Evolutionary conservation across 805 yeast species (phyloP).

Genomic region (Candida manassasensis): DNA sequence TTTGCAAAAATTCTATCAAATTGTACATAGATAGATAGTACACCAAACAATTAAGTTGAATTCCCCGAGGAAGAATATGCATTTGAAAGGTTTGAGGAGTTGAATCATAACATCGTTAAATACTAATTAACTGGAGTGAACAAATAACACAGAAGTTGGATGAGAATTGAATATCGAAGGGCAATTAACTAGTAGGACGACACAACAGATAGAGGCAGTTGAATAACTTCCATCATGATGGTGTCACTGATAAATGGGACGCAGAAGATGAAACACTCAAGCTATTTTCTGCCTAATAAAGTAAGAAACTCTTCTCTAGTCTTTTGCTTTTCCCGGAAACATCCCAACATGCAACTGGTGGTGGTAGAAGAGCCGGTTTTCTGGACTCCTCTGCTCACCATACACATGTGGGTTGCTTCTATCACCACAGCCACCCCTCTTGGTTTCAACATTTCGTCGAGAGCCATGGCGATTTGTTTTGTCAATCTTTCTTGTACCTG

Average conservation of each 20-base stretch:
- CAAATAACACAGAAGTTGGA: background rate
- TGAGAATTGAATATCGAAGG: background rate
- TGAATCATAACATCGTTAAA: constrained; percentile 29
- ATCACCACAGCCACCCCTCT: constrained; percentile 98
- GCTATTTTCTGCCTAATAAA: constrained; percentile 57
- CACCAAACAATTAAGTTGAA: background rate
- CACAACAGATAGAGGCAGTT: constrained; percentile 32
- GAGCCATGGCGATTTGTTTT: constrained; percentile 95
- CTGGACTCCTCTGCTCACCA: constrained; percentile 97
- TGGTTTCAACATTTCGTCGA: constrained; percentile 85
- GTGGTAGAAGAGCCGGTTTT: constrained; percentile 91
- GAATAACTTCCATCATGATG: constrained; percentile 18
- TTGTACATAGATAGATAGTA: constrained; percentile 1
- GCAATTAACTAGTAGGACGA: constrained; percentile 1
- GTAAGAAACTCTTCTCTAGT: constrained; percentile 95
- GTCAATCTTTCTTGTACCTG: constrained; percentile 98
- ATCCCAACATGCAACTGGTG: constrained; percentile 96
- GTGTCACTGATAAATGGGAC: constrained; percentile 1
- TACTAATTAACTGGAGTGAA: constrained; percentile 1
- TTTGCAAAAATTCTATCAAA: constrained; percentile 14
- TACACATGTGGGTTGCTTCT: constrained; percentile 98
- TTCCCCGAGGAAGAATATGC: background rate
- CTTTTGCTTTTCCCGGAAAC: constrained; percentile 88
- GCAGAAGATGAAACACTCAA: constrained; percentile 3
- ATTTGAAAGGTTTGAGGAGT: constrained; percentile 18